Evolutionary conservation across 768 basidiomycete genomes (phyloP), one percentile per base, ranked within the genome.

Genomic region (Pisolithus sp.): DNA sequence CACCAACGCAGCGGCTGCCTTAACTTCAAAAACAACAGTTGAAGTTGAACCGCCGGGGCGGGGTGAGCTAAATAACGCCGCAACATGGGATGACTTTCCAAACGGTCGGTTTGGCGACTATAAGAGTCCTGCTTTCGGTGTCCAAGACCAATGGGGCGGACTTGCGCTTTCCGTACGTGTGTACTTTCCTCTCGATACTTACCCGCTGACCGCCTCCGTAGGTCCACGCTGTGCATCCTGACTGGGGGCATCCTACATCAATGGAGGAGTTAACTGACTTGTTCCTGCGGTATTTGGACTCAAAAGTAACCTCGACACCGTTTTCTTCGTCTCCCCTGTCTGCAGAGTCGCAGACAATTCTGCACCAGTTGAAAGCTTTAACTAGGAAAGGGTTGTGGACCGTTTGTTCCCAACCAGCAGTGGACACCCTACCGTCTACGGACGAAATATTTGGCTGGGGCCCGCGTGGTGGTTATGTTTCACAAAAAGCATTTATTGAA

Each of bases 61-160:
- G 41, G 88, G 86, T 6, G 89, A 90, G 56, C 71, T 85, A 7
- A 89, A 86, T 60, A 79, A 85, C 56, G 86, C 86, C 0, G 78
- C 84, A 1, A 82, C 81, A 18, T 93, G 90, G 90, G 90, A 93
- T 60, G 96, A 99, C 62, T 98, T 97, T 66, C 96, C 96, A 7
- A 99, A 99, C 64, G 96, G 96, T 34, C 86, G 96, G 9, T 98
- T 97, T 67, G 96, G 96, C 55, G 96, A 98, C 67, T 90, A 88
- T 65, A 90, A 96, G 62, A 95, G 92, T 72, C 96, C 96, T 20
- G 96, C 96, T 1, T 99, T 87, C 59, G 96, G 96, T 43, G 73
- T 75, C 31, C 82, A 81, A 60, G 85, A 84, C 54, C 85, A 76
- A 2, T 93, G 89, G 87, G 86, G 88, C 50, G 82, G 83, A 36